Evolutionary conservation across 2,329 filamentous ascomycete species (phyloP), one percentile per base, ranked within the genome.

Genomic region (Diaporthe amygdali): DNA sequence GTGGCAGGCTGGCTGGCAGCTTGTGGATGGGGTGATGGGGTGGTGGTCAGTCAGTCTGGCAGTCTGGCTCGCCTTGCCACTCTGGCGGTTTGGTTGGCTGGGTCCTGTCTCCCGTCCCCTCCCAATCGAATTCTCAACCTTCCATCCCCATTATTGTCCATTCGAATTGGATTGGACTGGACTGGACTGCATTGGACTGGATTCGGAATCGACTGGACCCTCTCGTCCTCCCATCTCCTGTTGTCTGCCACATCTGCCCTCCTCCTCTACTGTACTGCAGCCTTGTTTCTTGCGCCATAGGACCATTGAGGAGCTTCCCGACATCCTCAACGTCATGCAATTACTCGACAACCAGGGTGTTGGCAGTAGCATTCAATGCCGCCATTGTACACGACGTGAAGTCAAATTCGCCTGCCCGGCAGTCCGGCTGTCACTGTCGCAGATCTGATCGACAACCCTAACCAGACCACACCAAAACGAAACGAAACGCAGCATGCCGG

Each of bases 1-100:
- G 54, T 41, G 34, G 32, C 54, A 17, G n/a, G n/a, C n/a, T n/a
- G n/a, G n/a, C n/a, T n/a, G n/a, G n/a, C n/a, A n/a, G n/a, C n/a
- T 20, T 39, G n/a, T 56, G n/a, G 10, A 12, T 12, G 54, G 37
- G 30, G 9, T 44, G 37, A 39, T 39, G 37, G 37, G n/a, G n/a
- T n/a, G n/a, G n/a, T n/a, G n/a, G n/a, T n/a, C n/a, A n/a, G n/a
- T n/a, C n/a, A n/a, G n/a, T n/a, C n/a, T n/a, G n/a, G 9, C 22
- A 30, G 55, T 44, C 39, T n/a, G 30, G 41, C 14, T n/a, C 27
- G 41, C 30, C 41, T 49, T 64, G 59, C 59, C 59, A 64, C 59
- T 37, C 41, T 34, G 59, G 59, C 56, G 56, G 56, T 47, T 63
- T 63, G 56, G 41, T 63, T 63, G 56, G 56, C 56, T 63, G 56